Evolutionary conservation across 805 yeast genomes (phyloP), one percentile per base, ranked within the genome.

Genomic region (Nakazawaea siamensis): DNA sequence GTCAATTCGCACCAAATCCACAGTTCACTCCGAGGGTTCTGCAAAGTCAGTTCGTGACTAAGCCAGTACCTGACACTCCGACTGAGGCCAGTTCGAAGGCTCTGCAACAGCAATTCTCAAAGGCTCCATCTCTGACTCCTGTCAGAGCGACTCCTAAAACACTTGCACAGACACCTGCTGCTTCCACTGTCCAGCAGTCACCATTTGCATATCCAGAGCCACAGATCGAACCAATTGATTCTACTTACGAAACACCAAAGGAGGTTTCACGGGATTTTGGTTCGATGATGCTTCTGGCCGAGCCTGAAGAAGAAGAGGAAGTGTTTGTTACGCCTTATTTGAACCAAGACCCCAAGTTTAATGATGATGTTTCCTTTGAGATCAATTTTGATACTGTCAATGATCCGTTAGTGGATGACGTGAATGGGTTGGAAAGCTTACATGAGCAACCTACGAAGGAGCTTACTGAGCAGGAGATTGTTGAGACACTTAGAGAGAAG

Each of bases 361-460:
- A 20, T 20, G 23, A 20, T 20, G 35, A 27, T 3, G 31, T 21
- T 7, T 18, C 38, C 7, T 34, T 34, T 20, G 25, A 23, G 13
- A 29, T 35, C n/a, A 31, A 24, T 14, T 35, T 31, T 23, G 39
- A 27, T 26, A 31, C 19, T 16, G 9, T 24, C 3, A 31, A 27
- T 7, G 18, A 19, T 16, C 14, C 20, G 8, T 3, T 18, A 5
- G 35, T 13, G 17, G 11, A 24, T 24, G 34, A 31, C 5, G 23
- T 31, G 17, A 16, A 24, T 8, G 34, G 20, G 15, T 21, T 24
- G 12, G 26, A 29, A 9, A 29, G 33, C 27, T n/a, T 24, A 14
- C n/a, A n/a, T n/a, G n/a, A n/a, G n/a, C n/a, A n/a, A n/a, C n/a
- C n/a, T n/a, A n/a, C n/a, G n/a, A n/a, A n/a, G n/a, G n/a, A n/a